Conservation (phyloP, 768 basidiomycete species). For the Tricholoma saponaceum region DNA sequence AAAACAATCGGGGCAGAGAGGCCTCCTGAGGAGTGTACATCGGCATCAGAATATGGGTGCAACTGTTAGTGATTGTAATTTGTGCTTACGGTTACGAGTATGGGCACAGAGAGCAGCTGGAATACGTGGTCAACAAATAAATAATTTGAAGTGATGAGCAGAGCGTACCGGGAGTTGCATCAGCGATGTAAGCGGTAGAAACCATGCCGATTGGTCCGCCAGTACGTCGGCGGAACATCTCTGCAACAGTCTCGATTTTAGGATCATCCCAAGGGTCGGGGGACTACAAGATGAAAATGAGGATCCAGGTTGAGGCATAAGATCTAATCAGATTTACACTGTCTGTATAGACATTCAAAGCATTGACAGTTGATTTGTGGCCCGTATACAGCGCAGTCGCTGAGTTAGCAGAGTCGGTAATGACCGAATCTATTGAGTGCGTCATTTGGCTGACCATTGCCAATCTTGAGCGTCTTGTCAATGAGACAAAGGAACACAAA, state of each 20-base stretch:
- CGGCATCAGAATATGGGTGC: neutral
- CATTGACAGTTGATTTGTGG: conserved; percentile 39
- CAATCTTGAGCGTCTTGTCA: neutral
- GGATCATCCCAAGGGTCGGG: conserved; percentile 37
- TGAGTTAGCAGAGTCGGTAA: conserved; percentile 46
- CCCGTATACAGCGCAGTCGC: conserved; percentile 43
- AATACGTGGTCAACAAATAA: neutral
- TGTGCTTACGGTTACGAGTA: conserved; percentile 33
- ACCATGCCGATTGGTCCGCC: conserved; percentile 42
- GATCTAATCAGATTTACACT: conserved; percentile 25
- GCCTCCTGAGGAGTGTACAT: conserved; percentile 14
- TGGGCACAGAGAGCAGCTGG: conserved; percentile 38
- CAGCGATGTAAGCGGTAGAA: conserved; percentile 40
- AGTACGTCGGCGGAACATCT: conserved; percentile 36
- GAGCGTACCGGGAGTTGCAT: conserved; percentile 37
- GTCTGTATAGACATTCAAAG: conserved; percentile 38
- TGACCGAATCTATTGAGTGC: conserved; percentile 43
- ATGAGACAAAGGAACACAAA: neutral
- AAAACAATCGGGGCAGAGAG: conserved; percentile 30
- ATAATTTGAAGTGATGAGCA: neutral
- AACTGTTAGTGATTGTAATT: neutral
- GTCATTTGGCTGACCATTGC: conserved; percentile 36
- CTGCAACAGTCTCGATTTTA: conserved; percentile 41
- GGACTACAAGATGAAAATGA: conserved; percentile 23
- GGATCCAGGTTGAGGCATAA: neutral